Evolutionary conservation across 345 rosid species (phyloP).

Genomic region (Brassica nigra): DNA sequence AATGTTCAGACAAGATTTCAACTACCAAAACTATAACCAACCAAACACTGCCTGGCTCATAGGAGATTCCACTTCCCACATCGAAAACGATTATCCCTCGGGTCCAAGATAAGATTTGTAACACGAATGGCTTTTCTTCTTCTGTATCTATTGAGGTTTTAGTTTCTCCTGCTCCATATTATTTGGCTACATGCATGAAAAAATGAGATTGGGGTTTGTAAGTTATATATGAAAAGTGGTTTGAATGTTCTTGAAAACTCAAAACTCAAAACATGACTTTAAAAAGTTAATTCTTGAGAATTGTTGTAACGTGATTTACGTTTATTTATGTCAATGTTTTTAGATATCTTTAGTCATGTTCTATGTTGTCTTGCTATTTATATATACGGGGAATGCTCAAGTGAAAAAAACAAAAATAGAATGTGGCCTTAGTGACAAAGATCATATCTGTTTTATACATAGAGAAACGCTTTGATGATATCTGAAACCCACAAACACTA

Average conservation of each 20-base stretch:
- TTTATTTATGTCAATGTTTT: not conserved
- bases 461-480: not conserved
- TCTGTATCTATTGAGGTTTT: conserved; percentile 36
- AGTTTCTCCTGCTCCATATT: conserved; percentile 26
- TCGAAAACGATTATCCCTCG: conserved; percentile 40
- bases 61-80: conserved; percentile 42
- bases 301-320: conserved; percentile 12
- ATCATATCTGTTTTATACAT: not conserved
- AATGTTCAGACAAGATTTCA: conserved; percentile 41
- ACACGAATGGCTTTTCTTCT: conserved; percentile 5
- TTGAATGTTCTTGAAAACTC: conserved; percentile 34
- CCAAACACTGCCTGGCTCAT: conserved; percentile 37
- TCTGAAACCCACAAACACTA: conserved; percentile 8
- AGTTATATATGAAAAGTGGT: conserved; percentile 32
- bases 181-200: conserved; percentile 40
- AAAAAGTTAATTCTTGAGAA: not conserved
- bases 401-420: not conserved
- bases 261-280: conserved; percentile 21
- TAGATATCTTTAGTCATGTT: not conserved
- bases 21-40: conserved; percentile 25
- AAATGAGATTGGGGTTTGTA: conserved; percentile 34
- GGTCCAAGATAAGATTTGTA: conserved; percentile 41
- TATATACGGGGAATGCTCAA: not conserved
- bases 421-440: not conserved
- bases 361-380: not conserved